Evolutionary conservation across 73 alveolate genomes (phyloP).

Genomic region (Uronychia setigera): DNA sequence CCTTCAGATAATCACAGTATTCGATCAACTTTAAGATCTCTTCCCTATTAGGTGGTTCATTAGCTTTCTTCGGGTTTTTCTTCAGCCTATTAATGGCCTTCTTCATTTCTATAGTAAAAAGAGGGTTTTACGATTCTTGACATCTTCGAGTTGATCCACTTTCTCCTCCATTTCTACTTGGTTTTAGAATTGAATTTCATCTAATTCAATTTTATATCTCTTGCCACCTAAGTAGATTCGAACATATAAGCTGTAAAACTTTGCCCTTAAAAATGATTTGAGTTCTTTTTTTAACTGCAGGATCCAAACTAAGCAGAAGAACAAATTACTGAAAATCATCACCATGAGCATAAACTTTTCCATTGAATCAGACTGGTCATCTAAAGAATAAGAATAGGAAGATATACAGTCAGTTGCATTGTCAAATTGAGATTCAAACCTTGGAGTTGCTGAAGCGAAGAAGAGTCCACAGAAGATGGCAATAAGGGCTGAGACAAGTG

Average conservation of each 20-base stretch:
- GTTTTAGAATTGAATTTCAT: background rate
- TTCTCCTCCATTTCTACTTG: background rate
- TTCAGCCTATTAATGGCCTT: too few species aligned
- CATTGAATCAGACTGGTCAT: background rate
- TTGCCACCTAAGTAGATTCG: background rate
- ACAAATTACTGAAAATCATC: background rate
- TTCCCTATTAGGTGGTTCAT: too few species aligned
- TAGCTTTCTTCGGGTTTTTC: too few species aligned
- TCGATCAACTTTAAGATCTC: too few species aligned
- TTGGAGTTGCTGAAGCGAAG: slow-evolving; percentile 28
- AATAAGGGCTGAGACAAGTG: slow-evolving; percentile 27
- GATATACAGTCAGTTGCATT: background rate
- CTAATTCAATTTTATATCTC: background rate
- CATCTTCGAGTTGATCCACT: background rate
- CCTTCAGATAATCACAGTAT: too few species aligned
- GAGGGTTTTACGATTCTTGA: background rate
- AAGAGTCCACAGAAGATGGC: slow-evolving; percentile 66
- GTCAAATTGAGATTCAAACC: background rate
- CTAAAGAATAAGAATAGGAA: background rate
- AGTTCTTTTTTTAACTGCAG: background rate
- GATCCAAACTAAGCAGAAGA: background rate
- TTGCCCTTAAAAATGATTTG: background rate
- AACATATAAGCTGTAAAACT: too few species aligned
- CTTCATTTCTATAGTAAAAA: too few species aligned
- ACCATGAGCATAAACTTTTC: background rate